These are phyloP conservation scores for Solanum stenotomum DNA, from an alignment of 257 asterid species.

Conservation along the genomic window DNA sequence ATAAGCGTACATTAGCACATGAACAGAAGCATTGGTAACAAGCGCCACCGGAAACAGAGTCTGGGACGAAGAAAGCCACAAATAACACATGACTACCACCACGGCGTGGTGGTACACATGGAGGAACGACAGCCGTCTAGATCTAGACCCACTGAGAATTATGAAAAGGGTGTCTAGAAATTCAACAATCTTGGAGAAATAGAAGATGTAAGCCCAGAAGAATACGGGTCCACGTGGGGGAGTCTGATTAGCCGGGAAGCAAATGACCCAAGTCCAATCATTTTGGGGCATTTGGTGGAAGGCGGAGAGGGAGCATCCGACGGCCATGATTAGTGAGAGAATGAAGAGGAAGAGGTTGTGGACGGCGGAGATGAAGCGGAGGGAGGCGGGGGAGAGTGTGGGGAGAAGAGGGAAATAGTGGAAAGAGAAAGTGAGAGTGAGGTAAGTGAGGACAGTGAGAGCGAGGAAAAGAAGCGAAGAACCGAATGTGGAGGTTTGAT, in stretches of 20 bases:
- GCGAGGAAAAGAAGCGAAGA: conserved; percentile 48
- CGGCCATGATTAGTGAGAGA: conserved; percentile 71
- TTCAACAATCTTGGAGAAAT: conserved; percentile 78
- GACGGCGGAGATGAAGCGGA: conserved; percentile 65
- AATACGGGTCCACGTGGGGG: conserved; percentile 63
- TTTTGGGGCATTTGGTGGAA: conserved; percentile 49
- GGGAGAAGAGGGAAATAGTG: conserved; percentile 26
- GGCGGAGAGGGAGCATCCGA: conserved; percentile 62
- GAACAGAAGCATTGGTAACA: conserved; percentile 78
- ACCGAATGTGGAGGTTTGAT: conserved; percentile 42
- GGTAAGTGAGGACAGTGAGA: conserved; percentile 52
- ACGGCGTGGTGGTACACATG: conserved; percentile 92
- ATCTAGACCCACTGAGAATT: conserved; percentile 36
- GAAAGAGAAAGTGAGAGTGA: conserved; percentile 52
- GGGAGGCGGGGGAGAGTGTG: conserved; percentile 32
- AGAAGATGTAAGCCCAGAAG: conserved; percentile 90
- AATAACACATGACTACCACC: conserved; percentile 74
- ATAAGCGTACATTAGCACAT: conserved; percentile 87
- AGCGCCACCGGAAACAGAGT: conserved; percentile 85
- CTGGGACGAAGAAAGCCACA: conserved; percentile 66
- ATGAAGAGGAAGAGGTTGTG: conserved; percentile 69
- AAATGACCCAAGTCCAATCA: conserved; percentile 52
- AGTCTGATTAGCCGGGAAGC: conserved; percentile 57
- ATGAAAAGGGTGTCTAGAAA: conserved; percentile 66
- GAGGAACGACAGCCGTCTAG: conserved; percentile 67